Conservation (phyloP, 2,329 filamentous ascomycete genomes). For the Trichoderma arundinaceum region DNA sequence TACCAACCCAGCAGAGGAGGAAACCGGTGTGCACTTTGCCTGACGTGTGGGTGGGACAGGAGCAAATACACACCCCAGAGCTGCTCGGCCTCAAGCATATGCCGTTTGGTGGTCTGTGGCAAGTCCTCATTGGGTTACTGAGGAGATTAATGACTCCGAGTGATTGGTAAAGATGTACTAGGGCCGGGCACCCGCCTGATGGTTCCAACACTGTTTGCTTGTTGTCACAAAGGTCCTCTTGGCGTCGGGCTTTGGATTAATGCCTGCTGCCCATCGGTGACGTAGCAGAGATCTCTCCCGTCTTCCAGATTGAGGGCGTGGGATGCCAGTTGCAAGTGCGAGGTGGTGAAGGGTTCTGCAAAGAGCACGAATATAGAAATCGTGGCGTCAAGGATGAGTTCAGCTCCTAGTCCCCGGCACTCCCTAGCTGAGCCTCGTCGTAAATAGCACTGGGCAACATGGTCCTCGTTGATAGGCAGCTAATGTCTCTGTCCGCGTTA, state of each 20-base stretch:
- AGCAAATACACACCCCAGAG: slow-evolving; percentile 25
- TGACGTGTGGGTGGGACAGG: slow-evolving; percentile 33
- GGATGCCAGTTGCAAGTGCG: neutral
- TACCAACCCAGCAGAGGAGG: slow-evolving; percentile 19
- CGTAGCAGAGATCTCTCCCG: slow-evolving; percentile 19
- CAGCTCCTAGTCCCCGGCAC: slow-evolving; percentile 1
- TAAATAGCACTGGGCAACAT: slow-evolving; percentile 6
- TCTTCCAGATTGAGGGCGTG: neutral
- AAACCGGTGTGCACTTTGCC: slow-evolving; percentile 31
- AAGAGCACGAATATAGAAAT: slow-evolving; percentile 8
- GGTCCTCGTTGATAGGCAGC: slow-evolving; percentile 1
- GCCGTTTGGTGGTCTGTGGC: slow-evolving; percentile 29
- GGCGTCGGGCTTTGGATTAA: slow-evolving; percentile 26
- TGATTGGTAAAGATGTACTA: slow-evolving; percentile 30
- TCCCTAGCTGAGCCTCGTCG: slow-evolving; percentile 19
- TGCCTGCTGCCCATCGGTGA: slow-evolving; percentile 29
- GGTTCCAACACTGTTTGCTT: slow-evolving; percentile 22
- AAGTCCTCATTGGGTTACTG: slow-evolving; percentile 27
- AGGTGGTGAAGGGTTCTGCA: neutral
- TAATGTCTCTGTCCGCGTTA: slow-evolving; percentile 14
- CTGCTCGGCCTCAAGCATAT: slow-evolving; percentile 26
- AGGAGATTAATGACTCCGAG: slow-evolving; percentile 29
- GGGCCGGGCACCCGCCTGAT: slow-evolving; percentile 17
- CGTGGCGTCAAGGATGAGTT: slow-evolving; percentile 15
- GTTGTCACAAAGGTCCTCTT: slow-evolving; percentile 18